Evolutionary conservation across 169 alveolate genomes (phyloP).

Genomic region (Cryptosporidium xiaoi): DNA sequence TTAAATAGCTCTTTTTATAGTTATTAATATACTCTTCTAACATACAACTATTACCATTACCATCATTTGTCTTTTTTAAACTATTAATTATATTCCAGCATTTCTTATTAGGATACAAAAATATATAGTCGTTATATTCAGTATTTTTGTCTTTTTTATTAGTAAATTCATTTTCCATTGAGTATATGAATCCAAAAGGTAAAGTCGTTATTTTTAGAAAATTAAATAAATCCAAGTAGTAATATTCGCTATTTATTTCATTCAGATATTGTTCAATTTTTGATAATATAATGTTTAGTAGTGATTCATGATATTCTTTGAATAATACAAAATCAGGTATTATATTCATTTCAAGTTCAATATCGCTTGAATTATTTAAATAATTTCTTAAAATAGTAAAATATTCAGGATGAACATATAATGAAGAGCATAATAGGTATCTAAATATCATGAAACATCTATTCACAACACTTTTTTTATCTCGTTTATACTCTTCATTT

Average conservation of each 20-base stretch:
- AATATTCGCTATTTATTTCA: background rate
- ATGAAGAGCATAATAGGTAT: slow-evolving; percentile 8
- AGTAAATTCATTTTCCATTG: slow-evolving; percentile 1
- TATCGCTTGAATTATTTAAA: background rate
- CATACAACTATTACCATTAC: background rate
- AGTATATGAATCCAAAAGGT: slow-evolving; percentile 29
- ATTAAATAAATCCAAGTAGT: slow-evolving; percentile 4
- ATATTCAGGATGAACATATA: slow-evolving; percentile 16
- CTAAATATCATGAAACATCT: background rate
- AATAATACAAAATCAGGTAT: slow-evolving; percentile 16
- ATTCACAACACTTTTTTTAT: background rate
- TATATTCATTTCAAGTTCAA: background rate
- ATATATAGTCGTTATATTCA: background rate
- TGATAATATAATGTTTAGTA: background rate
- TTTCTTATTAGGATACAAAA: background rate
- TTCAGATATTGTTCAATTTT: slow-evolving; percentile 8
- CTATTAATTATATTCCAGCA: slow-evolving; percentile 24
- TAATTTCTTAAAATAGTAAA: slow-evolving; percentile 2
- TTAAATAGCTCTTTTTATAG: background rate
- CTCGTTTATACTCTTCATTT: background rate
- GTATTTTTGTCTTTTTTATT: background rate
- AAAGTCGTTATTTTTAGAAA: background rate
- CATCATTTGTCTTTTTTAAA: slow-evolving; percentile 5
- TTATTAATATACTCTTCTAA: background rate
- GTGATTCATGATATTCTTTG: slow-evolving; percentile 4